phyloP scores from a whole-genome alignment of 1,284 basidiomycete species.

The Acaromyces ingoldii region DNA sequence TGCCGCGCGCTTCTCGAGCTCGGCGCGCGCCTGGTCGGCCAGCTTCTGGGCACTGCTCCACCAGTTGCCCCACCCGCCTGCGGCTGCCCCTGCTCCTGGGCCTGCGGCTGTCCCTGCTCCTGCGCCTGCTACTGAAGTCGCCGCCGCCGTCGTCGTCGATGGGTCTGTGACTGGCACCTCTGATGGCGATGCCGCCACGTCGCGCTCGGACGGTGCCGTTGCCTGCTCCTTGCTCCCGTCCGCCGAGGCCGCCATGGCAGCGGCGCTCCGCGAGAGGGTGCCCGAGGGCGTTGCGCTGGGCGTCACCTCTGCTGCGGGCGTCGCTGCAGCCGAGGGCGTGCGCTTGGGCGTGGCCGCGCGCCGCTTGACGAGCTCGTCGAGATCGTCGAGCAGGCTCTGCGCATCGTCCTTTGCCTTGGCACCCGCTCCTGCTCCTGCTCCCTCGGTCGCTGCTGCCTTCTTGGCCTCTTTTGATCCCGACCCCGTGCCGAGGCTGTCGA shows the following conservation, averaged over 20 bases:
- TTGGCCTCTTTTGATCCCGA: neutral
- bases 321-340: no score
- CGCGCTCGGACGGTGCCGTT: neutral
- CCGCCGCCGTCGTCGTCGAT: neutral
- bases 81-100: conserved; percentile 43
- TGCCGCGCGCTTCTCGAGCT: conserved; percentile 40
- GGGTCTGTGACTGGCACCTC: neutral
- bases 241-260: conserved; percentile 1
- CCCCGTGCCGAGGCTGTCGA: conserved; percentile 36
- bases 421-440: neutral
- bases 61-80: conserved; percentile 69
- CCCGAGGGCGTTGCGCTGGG: neutral
- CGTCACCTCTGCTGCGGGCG: no score
- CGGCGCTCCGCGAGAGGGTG: neutral
- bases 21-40: conserved; percentile 46
- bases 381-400: conserved; percentile 47
- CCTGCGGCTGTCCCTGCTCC: neutral
- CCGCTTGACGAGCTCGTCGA: conserved; percentile 48
- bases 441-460: conserved; percentile 15
- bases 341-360: conserved; percentile 6
- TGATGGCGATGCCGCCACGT: neutral
- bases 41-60: conserved; percentile 53
- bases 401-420: conserved; percentile 31
- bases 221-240: neutral
- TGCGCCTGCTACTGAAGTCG: neutral